A percentile compares a stretch with the other conserved stretches of the same genome.
Evolutionary conservation across 225 moss, liverwort and hornwort genomes (phyloP).

Genomic region (Ulota crispa): DNA sequence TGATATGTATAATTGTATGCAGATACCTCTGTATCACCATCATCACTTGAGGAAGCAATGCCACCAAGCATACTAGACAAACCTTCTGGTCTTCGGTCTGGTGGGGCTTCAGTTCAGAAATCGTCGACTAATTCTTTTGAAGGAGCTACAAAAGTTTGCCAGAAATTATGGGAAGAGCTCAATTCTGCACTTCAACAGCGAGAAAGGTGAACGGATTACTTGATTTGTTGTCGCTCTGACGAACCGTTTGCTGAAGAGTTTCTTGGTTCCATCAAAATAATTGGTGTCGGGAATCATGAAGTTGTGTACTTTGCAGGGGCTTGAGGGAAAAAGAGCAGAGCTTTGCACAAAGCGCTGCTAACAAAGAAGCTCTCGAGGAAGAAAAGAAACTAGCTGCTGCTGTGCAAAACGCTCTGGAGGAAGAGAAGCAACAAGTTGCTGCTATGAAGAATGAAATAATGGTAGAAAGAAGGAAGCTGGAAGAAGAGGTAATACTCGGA

Average conservation of each 20-base stretch:
- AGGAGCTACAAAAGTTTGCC: constrained; percentile 36
- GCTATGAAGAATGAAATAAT: constrained; percentile 40
- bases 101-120: constrained; percentile 20
- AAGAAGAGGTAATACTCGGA: constrained; percentile 38
- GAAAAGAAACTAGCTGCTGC: constrained; percentile 35
- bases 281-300: constrained; percentile 10
- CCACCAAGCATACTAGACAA: constrained; percentile 13
- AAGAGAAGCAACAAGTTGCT: constrained; percentile 32
- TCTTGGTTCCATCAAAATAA: background rate
- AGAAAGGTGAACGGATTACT: constrained; percentile 36
- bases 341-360: constrained; percentile 9
- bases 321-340: constrained; percentile 38
- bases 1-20: background rate
- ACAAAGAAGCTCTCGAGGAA: constrained; percentile 37
- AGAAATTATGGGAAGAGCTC: constrained; percentile 53
- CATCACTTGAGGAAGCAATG: background rate
- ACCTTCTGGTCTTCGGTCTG: constrained; percentile 2
- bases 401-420: constrained; percentile 27
- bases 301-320: constrained; percentile 25
- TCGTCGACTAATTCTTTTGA: constrained; percentile 20
- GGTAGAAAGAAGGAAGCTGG: constrained; percentile 44
- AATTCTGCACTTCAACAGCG: constrained; percentile 38
- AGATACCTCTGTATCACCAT: constrained; percentile 1
- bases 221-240: background rate
- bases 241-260: background rate